A percentile compares a stretch with the other conserved stretches of the same genome.
Evolutionary conservation across 805 yeast genomes (phyloP).

Genomic region (Metschnikowia gelsemii): DNA sequence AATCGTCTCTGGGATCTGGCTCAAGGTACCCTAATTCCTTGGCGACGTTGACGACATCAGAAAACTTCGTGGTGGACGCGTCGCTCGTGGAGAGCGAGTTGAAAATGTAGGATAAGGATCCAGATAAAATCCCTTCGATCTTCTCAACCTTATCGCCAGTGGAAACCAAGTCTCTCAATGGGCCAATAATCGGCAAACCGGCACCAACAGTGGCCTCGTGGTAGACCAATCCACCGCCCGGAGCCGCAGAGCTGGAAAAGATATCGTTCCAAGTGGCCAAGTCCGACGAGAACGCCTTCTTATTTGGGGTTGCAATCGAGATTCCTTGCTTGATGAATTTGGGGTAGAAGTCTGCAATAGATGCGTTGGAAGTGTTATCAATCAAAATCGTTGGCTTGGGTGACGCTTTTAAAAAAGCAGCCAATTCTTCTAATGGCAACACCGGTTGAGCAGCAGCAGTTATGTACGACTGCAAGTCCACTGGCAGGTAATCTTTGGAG

Average conservation of each 20-base stretch:
- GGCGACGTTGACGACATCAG: constrained; percentile 87
- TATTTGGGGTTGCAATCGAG: constrained; percentile 97
- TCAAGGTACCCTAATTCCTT: constrained; percentile 93
- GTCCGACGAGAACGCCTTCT: constrained; percentile 89
- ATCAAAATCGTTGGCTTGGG: constrained; percentile 77
- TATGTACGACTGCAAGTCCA: constrained; percentile 62
- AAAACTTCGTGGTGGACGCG: constrained; percentile 65
- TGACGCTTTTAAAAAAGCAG: constrained; percentile 62
- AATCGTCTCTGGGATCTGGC: constrained; percentile 99
- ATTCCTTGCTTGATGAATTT: constrained; percentile 71
- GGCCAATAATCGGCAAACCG: constrained; percentile 89
- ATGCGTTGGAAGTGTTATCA: constrained; percentile 89
- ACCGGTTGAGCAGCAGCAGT: constrained; percentile 45
- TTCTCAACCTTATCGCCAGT: constrained; percentile 92
- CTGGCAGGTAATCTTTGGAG: constrained; percentile 67
- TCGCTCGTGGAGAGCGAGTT: constrained; percentile 81
- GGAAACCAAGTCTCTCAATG: constrained; percentile 80
- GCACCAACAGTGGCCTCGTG: constrained; percentile 99
- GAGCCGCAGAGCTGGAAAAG: constrained; percentile 52
- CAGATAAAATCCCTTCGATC: constrained; percentile 95
- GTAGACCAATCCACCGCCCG: constrained; percentile 72
- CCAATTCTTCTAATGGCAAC: constrained; percentile 56
- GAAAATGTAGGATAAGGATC: constrained; percentile 92
- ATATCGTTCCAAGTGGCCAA: constrained; percentile 74
- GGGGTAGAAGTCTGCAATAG: constrained; percentile 76